Evolutionary conservation across 2,329 filamentous ascomycete species (phyloP), one percentile per base, ranked within the genome.

Genomic region (Colletotrichum sp.): DNA sequence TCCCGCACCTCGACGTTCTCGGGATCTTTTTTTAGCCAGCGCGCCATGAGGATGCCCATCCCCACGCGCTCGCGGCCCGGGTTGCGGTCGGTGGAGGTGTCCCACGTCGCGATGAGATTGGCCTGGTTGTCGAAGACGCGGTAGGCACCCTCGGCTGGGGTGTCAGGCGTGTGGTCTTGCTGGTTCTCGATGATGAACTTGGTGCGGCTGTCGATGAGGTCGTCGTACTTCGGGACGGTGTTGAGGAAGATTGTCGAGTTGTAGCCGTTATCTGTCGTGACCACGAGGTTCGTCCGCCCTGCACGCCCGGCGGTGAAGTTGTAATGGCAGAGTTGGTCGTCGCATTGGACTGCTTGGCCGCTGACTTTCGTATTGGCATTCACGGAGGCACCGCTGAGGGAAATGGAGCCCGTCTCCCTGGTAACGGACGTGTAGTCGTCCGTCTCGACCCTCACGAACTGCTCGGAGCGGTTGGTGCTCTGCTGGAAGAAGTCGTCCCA

Each of bases 21-120:
- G 3, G 57, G 64, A 0, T 62, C 30, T 4, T 26, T 59, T 13
- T 57, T 71, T 2, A 77, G 49, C 75, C 75, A 77, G 30, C 75
- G 72, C 3, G 39, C 72, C 13, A 72, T 28, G 21, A 76, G 55
- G 5, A 76, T 59, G 4, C 75, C 68, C 75, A 77, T 77, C 1
- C 75, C 75, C 8, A 77, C 59, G n/a, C 75, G 75, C 49, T 77
- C 72, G 10, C 72, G 75, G 5, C 75, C 75, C 2, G 75, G 52
- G 13, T 77, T 77, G 3, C 72, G 72, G 21, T 77, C 72, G 16
- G 52, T 64, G 2, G 59, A 59, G 5, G 21, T 76, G 26, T 76
- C 72, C 21, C 70, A 65, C 5, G 69, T 65, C 13, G 21, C 62
- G 3, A 26, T 26, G 15, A 39, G 71, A 6, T 76, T 63, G 18